Evolutionary conservation across 768 basidiomycete genomes (phyloP).

Genomic region (Trametes meyenii): DNA sequence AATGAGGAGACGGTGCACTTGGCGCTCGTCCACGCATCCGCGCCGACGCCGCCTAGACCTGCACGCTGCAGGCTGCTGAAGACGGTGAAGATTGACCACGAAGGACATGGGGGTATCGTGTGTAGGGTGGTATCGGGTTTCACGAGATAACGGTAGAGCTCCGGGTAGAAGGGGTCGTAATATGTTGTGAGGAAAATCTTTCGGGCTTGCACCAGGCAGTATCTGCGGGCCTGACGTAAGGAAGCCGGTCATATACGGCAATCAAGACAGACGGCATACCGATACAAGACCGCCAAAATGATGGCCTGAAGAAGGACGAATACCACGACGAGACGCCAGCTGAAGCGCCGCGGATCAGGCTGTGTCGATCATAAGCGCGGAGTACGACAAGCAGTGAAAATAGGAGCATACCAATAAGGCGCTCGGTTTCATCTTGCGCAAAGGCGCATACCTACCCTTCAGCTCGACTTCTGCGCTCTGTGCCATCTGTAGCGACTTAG

Average conservation of each 20-base stretch:
- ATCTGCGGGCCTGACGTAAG: conserved; percentile 36
- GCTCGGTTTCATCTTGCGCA: conserved; percentile 40
- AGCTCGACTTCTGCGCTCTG: conserved; percentile 40
- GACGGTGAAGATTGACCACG: conserved; percentile 42
- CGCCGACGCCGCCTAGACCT: conserved; percentile 43
- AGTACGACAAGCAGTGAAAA: not conserved
- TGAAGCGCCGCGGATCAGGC: not conserved
- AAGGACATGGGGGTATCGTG: conserved; percentile 39
- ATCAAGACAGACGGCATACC: conserved; percentile 42
- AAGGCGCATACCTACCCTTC: conserved; percentile 36
- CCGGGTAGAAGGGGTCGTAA: conserved; percentile 78
- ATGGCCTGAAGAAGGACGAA: conserved; percentile 48
- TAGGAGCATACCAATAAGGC: conserved; percentile 41
- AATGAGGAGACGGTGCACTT: conserved; percentile 38
- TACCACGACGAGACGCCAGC: conserved; percentile 35
- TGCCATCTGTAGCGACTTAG: conserved; percentile 43
- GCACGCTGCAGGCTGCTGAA: conserved; percentile 43
- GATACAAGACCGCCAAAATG: conserved; percentile 56
- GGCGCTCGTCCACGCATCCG: conserved; percentile 43
- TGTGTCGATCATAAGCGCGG: too few species aligned
- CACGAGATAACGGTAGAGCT: conserved; percentile 56
- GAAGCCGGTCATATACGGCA: not conserved
- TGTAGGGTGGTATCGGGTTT: conserved; percentile 46
- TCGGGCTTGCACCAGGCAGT: conserved; percentile 50
- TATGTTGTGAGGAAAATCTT: conserved; percentile 72